These are phyloP conservation scores for Starmerella scarabaei DNA, from an alignment of 805 yeast genomes.

Conservation along the genomic window DNA sequence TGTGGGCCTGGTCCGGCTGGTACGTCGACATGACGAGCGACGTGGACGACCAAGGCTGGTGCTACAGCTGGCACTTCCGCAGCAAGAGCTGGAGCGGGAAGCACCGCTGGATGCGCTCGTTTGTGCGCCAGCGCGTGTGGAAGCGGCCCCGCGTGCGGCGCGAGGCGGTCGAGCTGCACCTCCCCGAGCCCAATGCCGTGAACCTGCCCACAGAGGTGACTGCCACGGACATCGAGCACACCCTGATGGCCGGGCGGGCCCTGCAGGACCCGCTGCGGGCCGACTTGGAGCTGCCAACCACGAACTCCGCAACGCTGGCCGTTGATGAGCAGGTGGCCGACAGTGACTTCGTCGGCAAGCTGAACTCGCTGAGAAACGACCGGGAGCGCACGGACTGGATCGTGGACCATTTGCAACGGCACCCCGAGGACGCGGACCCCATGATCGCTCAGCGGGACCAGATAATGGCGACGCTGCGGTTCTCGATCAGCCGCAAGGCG, in stretches of 20 bases:
- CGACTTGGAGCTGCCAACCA: no score
- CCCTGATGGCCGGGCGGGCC: no score
- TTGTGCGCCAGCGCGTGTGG: constrained; percentile 61
- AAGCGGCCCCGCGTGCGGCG: constrained; percentile 28
- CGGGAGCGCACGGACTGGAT: constrained; percentile 18
- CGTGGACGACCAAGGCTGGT: constrained; percentile 81
- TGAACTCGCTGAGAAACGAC: constrained; percentile 19
- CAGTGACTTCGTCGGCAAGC: neutral
- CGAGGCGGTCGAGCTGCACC: neutral
- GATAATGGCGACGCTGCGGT: constrained; percentile 12
- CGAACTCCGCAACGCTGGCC: no score
- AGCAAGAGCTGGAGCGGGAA: constrained; percentile 48
- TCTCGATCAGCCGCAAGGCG: constrained; percentile 13
- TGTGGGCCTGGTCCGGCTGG: constrained; percentile 62
- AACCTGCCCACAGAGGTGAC: no score
- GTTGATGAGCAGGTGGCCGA: neutral
- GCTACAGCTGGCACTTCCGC: constrained; percentile 42
- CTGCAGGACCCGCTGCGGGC: no score
- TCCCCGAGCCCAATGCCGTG: neutral
- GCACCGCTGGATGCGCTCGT: constrained; percentile 42
- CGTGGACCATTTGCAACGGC: constrained; percentile 6
- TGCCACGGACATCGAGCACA: no score
- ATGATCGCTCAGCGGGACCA: constrained; percentile 6
- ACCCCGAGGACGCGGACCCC: constrained; percentile 8
- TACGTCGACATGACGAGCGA: constrained; percentile 55